Percentiles rank a stretch among this genome's conserved stretches.
Evolutionary conservation across 2,329 filamentous ascomycete species (phyloP).

Genomic region (Aspergillus chevalieri): DNA sequence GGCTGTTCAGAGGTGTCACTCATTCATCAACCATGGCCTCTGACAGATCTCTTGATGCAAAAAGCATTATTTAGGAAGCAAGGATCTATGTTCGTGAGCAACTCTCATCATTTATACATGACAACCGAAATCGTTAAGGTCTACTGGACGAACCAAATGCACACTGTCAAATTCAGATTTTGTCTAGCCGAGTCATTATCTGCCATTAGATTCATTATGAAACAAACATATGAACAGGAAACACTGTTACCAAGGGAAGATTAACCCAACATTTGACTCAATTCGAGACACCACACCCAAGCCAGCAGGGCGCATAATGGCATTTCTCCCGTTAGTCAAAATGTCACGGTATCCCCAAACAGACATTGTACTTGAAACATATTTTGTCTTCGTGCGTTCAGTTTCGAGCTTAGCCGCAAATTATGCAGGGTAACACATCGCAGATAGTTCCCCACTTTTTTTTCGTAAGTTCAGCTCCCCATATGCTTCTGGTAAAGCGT

Average conservation of each 20-base stretch:
- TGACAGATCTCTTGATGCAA: too few species aligned
- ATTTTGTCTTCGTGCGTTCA: background rate
- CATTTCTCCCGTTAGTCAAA: constrained; percentile 13
- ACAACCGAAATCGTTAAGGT: background rate
- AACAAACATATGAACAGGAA: constrained; percentile 2
- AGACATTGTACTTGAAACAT: constrained; percentile 11
- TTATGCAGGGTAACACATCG: background rate
- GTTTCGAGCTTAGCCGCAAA: background rate
- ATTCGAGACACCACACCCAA: constrained; percentile 19
- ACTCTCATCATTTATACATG: background rate
- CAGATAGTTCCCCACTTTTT: background rate
- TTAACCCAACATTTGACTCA: constrained; percentile 21
- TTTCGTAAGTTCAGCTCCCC: too few species aligned
- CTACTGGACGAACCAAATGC: background rate
- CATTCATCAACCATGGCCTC: too few species aligned
- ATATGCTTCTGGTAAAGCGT: background rate
- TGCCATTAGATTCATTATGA: background rate
- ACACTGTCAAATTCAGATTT: background rate
- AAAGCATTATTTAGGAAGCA: too few species aligned
- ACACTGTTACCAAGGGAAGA: constrained; percentile 14
- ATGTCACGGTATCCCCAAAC: constrained; percentile 16
- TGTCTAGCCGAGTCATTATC: background rate
- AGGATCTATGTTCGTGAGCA: too few species aligned
- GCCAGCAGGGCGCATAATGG: constrained; percentile 18
- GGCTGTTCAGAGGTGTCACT: too few species aligned